Evolutionary conservation across 78 protist genomes (phyloP), one percentile per base, ranked within the genome.

Genomic region (Salpingoeca rosetta): DNA sequence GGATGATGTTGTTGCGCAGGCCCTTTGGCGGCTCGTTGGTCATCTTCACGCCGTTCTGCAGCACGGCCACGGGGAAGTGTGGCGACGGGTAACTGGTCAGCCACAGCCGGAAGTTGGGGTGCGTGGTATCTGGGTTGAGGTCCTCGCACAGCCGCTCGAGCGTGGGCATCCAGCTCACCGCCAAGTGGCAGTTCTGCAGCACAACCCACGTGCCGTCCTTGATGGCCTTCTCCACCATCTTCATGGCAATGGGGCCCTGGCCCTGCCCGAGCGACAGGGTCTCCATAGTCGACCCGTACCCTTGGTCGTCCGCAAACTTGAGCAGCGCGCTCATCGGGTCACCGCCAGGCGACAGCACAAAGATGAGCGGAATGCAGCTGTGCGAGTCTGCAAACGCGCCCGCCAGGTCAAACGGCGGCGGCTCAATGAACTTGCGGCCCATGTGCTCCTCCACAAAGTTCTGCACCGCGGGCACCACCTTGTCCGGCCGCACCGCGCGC

Each of bases 1-100:
- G 85, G 31, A 80, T 40, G 83, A 95, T 0, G 83, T 95, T 95
- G 7, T 91, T 80, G 2, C 88, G 87, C 39, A 96, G 72, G n/a
- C 96, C 97, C n/a, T 85, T 85, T 22, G 98, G 97, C n/a, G 97
- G 90, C 89, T 96, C 98, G 91, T 87, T 88, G 24, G 96, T 91
- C 12, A 94, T 28, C 92, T 96, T 96, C 82, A 96, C 95, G 17
- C 94, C 88, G 82, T 89, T 86, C 88, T 96, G 97, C 81, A 96
- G 90, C n/a, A 95, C 85, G 38, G 90, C 26, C 38, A 88, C 90
- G 1, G 98, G 98, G 91, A 92, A 92, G 44, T 39, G 42, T 39
- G 76, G 76, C 1, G 89, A 85, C 44, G 94, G 94, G 17, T 80
- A 76, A 39, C 88, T 75, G 25, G 92, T 89, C 84, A 91, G 40